Evolutionary conservation across 2,329 filamentous ascomycete genomes (phyloP).

Genomic region (Podosphaera aphanis): DNA sequence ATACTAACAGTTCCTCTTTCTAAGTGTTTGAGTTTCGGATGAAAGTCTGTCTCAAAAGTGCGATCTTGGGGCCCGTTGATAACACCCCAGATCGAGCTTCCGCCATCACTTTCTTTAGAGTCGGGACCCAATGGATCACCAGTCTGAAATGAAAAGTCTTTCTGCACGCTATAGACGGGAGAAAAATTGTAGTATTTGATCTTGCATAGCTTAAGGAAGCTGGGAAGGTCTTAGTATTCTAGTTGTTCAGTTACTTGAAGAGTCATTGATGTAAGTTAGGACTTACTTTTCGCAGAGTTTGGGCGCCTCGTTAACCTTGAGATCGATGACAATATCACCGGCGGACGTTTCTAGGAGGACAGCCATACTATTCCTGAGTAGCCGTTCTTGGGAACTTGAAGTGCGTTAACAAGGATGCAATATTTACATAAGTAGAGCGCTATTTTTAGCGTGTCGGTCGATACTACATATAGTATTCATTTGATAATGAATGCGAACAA

Average conservation of each 20-base stretch:
- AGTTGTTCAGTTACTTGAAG: constrained; percentile 26
- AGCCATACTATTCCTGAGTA: too few relatives aligned
- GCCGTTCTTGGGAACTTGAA: too few relatives aligned
- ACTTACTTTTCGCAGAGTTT: constrained; percentile 87
- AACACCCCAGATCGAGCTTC: constrained; percentile 77
- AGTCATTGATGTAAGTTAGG: constrained; percentile 4
- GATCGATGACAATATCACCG: constrained; percentile 85
- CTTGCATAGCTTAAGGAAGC: constrained; percentile 97
- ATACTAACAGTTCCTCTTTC: constrained; percentile 89
- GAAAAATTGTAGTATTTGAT: constrained; percentile 98
- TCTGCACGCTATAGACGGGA: constrained; percentile 76
- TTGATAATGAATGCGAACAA: too few relatives aligned
- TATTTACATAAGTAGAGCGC: too few relatives aligned
- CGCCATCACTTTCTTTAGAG: constrained; percentile 68
- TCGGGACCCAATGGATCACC: constrained; percentile 81
- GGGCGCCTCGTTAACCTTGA: constrained; percentile 70
- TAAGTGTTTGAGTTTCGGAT: constrained; percentile 67
- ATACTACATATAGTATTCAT: too few relatives aligned
- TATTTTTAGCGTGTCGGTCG: too few relatives aligned
- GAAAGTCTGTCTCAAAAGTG: constrained; percentile 64
- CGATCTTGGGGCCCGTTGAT: constrained; percentile 46
- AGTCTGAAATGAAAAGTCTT: constrained; percentile 88
- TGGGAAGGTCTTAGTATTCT: constrained; percentile 29
- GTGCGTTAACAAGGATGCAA: too few relatives aligned
- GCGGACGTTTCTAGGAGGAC: constrained; percentile 81